A percentile compares a stretch with the other conserved stretches of the same genome.
Evolutionary conservation across 176 grass and related monocot genomes (phyloP).

Genomic region (Tuctoria greenei): DNA sequence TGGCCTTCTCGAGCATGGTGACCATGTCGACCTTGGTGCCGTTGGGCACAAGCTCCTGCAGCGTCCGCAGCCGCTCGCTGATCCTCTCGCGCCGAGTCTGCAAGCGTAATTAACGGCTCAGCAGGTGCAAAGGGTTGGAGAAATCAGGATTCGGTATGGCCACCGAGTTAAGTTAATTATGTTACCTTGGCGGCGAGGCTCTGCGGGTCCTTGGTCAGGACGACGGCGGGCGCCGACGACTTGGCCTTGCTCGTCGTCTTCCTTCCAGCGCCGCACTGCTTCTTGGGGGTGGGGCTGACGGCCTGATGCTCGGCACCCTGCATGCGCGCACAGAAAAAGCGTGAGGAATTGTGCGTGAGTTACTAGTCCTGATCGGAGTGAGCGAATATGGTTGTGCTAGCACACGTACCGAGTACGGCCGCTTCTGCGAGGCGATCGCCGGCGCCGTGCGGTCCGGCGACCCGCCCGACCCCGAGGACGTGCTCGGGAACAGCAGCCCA

Average conservation of each 20-base stretch:
- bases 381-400: neutral
- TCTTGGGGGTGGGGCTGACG: constrained; percentile 49
- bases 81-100: constrained; percentile 87
- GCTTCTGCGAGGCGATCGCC: constrained; percentile 46
- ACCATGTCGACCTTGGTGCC: constrained; percentile 83
- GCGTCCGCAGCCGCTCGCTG: constrained; percentile 63
- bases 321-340: neutral
- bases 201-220: constrained; percentile 62
- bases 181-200: constrained; percentile 81
- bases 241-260: constrained; percentile 57
- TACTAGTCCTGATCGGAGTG: neutral
- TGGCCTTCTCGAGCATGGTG: constrained; percentile 95
- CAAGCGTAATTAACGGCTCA: too few species aligned
- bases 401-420: constrained; percentile 37
- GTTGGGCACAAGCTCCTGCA: constrained; percentile 91
- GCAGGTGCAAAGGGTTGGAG: too few species aligned
- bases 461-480: neutral
- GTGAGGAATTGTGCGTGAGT: neutral
- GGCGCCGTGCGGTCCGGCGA: constrained; percentile 32
- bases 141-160: neutral
- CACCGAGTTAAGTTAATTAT: neutral
- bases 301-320: constrained; percentile 37
- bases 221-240: constrained; percentile 31
- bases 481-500: constrained; percentile 43
- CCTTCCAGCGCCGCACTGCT: constrained; percentile 55